Evolutionary conservation across 805 yeast species (phyloP).

Genomic region (Candida pini): DNA sequence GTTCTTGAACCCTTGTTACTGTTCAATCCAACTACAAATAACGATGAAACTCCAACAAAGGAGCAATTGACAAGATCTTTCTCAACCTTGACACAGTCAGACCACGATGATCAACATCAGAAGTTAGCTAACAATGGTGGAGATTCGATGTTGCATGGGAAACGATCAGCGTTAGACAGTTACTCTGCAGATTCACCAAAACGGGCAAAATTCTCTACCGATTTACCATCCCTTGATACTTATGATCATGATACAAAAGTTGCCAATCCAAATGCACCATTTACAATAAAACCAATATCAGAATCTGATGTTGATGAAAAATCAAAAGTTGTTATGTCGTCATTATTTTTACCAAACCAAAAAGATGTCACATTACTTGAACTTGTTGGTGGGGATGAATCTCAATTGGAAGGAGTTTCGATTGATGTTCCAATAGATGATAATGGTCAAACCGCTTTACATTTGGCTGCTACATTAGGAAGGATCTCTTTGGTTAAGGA

Average conservation of each 20-base stretch:
- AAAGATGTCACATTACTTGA: conserved; percentile 22
- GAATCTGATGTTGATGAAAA: conserved; percentile 23
- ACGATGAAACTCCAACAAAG: conserved; percentile 38
- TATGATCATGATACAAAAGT: conserved; percentile 33
- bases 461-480: conserved; percentile 94
- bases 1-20: conserved; percentile 44
- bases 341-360: conserved; percentile 43
- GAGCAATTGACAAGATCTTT: conserved; percentile 29
- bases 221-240: conserved; percentile 21
- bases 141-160: conserved; percentile 80
- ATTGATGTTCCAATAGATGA: conserved; percentile 89
- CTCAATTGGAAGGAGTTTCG: conserved; percentile 36
- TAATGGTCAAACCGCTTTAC: conserved; percentile 88
- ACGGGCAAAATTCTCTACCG: conserved; percentile 8
- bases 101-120: conserved; percentile 32
- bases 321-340: conserved; percentile 38
- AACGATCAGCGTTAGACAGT: conserved; percentile 24
- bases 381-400: conserved; percentile 24
- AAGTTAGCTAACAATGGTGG: conserved; percentile 90
- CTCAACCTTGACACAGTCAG: conserved; percentile 17
- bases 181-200: conserved; percentile 31
- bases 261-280: conserved; percentile 42
- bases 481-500: conserved; percentile 63
- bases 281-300: conserved; percentile 42
- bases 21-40: conserved; percentile 22